Evolutionary conservation across 2,329 filamentous ascomycete genomes (phyloP).

Genomic region (Xylaria sp.): DNA sequence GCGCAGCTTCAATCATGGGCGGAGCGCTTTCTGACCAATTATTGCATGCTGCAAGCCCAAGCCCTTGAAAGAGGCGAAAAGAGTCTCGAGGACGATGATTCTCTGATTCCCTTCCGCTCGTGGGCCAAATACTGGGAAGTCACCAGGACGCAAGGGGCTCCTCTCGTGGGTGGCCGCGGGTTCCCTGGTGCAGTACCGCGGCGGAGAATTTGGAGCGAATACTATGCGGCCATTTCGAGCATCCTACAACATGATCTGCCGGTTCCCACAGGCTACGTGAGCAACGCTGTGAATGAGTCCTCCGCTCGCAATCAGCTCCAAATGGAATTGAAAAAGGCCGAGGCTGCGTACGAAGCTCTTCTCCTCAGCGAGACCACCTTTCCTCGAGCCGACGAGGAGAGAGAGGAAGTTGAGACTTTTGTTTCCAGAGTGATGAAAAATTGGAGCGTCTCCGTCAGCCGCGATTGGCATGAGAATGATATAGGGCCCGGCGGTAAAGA

Average conservation of each 20-base stretch:
- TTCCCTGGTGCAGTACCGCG: constrained; percentile 69
- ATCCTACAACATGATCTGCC: constrained; percentile 75
- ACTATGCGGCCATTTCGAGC: constrained; percentile 82
- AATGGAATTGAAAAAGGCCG: constrained; percentile 81
- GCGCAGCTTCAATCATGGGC: constrained; percentile 81
- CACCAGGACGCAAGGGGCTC: constrained; percentile 54
- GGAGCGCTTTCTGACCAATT: constrained; percentile 79
- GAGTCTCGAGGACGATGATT: constrained; percentile 62
- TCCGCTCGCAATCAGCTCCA: constrained; percentile 73
- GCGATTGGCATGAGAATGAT: constrained; percentile 82
- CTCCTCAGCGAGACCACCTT: constrained; percentile 84
- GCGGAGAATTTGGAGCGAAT: constrained; percentile 82
- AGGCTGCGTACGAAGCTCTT: constrained; percentile 81
- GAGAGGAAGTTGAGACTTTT: constrained; percentile 84
- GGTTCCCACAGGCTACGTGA: constrained; percentile 63
- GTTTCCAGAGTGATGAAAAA: constrained; percentile 83
- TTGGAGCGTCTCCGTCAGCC: constrained; percentile 84
- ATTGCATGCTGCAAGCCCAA: constrained; percentile 75
- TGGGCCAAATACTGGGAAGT: constrained; percentile 78
- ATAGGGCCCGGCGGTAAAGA: constrained; percentile 84
- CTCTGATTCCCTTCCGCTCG: constrained; percentile 68
- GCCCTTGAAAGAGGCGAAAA: constrained; percentile 64
- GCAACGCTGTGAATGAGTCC: constrained; percentile 57
- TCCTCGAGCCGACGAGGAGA: constrained; percentile 82
- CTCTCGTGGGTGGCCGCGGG: constrained; percentile 65